These are phyloP conservation scores for Ophiostoma angusticollis DNA, from an alignment of 2,329 filamentous ascomycete species.

Conservation along the genomic window DNA sequence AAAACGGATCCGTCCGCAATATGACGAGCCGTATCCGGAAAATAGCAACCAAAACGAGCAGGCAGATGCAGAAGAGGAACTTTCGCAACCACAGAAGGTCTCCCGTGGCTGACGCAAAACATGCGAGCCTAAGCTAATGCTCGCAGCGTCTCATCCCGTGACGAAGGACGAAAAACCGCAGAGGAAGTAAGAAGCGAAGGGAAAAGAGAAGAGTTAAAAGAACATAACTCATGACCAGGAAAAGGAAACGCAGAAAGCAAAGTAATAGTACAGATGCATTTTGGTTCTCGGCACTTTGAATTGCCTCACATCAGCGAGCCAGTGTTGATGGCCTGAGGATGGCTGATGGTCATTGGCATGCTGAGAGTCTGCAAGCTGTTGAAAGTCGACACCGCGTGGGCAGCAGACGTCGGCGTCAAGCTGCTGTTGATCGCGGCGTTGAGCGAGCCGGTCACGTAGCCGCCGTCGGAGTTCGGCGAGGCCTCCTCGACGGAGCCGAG, in stretches of 20 bases:
- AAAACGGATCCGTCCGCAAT: neutral
- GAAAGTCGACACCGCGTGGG: conserved; percentile 28
- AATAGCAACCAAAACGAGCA: conserved; percentile 5
- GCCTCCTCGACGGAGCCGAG: conserved; percentile 69
- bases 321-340: conserved; percentile 29
- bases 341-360: conserved; percentile 53
- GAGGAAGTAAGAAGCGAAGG: conserved; percentile 9
- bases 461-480: conserved; percentile 57
- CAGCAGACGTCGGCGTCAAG: conserved; percentile 12
- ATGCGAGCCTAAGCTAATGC: conserved; percentile 10
- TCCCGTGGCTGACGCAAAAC: neutral
- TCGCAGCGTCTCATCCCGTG: conserved; percentile 10
- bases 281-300: neutral
- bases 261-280: conserved; percentile 7
- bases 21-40: conserved; percentile 1
- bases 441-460: conserved; percentile 44
- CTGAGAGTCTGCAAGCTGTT: conserved; percentile 49
- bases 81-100: neutral
- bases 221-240: conserved; percentile 6
- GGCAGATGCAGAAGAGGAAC: conserved; percentile 5
- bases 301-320: conserved; percentile 28
- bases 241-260: conserved; percentile 11
- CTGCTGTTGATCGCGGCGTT: conserved; percentile 28
- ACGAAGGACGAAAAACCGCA: conserved; percentile 8
- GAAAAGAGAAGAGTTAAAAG: conserved; percentile 11